Percentiles rank a stretch among this genome's conserved stretches.
phyloP scores from a whole-genome alignment of 2,329 filamentous ascomycete species.

The Camillea tinctor region DNA sequence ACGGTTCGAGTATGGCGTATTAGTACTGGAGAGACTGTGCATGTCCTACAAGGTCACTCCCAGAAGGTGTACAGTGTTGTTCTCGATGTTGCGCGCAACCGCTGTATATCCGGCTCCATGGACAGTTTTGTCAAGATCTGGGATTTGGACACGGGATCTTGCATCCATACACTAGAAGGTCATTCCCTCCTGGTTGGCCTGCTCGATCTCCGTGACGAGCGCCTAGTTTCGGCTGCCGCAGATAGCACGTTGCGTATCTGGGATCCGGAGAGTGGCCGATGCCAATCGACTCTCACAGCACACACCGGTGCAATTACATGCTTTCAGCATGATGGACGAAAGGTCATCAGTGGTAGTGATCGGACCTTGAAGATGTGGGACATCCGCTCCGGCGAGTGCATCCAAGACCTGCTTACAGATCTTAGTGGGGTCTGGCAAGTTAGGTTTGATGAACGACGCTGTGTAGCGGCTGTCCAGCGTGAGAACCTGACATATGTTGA shows the following conservation, averaged over 20 bases:
- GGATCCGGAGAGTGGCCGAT: conserved; percentile 91
- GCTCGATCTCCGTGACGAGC: conserved; percentile 83
- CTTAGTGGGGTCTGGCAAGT: conserved; percentile 99
- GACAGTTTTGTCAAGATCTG: conserved; percentile 97
- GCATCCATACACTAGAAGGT: conserved; percentile 87
- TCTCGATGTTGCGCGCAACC: conserved; percentile 83
- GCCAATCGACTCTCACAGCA: conserved; percentile 84
- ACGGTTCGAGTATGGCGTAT: conserved; percentile 97
- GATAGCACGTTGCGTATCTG: conserved; percentile 95
- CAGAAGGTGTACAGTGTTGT: conserved; percentile 98
- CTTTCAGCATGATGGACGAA: conserved; percentile 95
- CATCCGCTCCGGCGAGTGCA: conserved; percentile 84
- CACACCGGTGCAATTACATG: conserved; percentile 98
- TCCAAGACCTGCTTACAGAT: conserved; percentile 89
- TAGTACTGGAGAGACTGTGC: conserved; percentile 84
- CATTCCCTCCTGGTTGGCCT: conserved; percentile 90
- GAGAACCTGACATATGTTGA: conserved; percentile 93
- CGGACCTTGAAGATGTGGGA: conserved; percentile 99
- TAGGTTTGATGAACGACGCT: conserved; percentile 92
- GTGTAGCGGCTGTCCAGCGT: conserved; percentile 93
- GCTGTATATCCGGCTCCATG: conserved; percentile 98
- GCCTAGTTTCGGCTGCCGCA: conserved; percentile 90
- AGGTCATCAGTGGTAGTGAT: conserved; percentile 95
- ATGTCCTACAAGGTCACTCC: conserved; percentile 80
- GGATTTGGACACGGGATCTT: conserved; percentile 83